Evolutionary conservation across 345 rosid genomes (phyloP).

Genomic region (Xanthoceras sorbifolium): DNA sequence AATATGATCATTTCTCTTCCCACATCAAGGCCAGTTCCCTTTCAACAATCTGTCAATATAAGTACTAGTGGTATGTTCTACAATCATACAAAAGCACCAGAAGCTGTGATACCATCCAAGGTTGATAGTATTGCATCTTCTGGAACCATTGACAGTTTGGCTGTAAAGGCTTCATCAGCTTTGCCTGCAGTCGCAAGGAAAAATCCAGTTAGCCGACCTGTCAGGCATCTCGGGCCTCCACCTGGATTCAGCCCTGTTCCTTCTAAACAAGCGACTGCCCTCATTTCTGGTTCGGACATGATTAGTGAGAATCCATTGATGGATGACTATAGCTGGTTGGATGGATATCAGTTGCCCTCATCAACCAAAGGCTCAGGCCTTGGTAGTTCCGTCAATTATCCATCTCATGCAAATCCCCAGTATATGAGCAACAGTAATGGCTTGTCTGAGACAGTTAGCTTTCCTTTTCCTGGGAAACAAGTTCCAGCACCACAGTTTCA

Average conservation of each 20-base stretch:
- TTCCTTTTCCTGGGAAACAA: slow-evolving; percentile 92
- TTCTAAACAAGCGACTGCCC: slow-evolving; percentile 52
- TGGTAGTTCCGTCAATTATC: slow-evolving; percentile 42
- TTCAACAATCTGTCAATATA: slow-evolving; percentile 45
- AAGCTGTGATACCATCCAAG: slow-evolving; percentile 45
- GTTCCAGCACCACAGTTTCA: slow-evolving; percentile 50
- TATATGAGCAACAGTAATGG: slow-evolving; percentile 50
- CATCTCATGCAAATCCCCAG: slow-evolving; percentile 52
- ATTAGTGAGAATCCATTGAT: slow-evolving; percentile 32
- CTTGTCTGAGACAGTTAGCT: slow-evolving; percentile 52
- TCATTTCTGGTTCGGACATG: slow-evolving; percentile 42
- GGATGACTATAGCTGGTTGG: slow-evolving; percentile 99
- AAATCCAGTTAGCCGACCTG: slow-evolving; percentile 78
- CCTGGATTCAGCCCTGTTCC: slow-evolving; percentile 85
- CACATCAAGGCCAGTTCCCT: slow-evolving; percentile 36
- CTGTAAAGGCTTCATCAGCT: slow-evolving; percentile 40
- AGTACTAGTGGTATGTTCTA: slow-evolving; percentile 41
- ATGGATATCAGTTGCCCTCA: slow-evolving; percentile 77
- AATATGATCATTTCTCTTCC: slow-evolving; percentile 38
- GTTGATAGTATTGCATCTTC: slow-evolving; percentile 46
- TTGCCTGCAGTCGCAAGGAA: slow-evolving; percentile 45
- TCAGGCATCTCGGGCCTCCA: slow-evolving; percentile 88
- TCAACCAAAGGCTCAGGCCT: slow-evolving; percentile 47
- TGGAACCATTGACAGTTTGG: slow-evolving; percentile 47
- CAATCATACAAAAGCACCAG: slow-evolving; percentile 46